These are phyloP conservation scores for Metschnikowia henanensis DNA, from an alignment of 805 yeast species.

Conservation along the genomic window DNA sequence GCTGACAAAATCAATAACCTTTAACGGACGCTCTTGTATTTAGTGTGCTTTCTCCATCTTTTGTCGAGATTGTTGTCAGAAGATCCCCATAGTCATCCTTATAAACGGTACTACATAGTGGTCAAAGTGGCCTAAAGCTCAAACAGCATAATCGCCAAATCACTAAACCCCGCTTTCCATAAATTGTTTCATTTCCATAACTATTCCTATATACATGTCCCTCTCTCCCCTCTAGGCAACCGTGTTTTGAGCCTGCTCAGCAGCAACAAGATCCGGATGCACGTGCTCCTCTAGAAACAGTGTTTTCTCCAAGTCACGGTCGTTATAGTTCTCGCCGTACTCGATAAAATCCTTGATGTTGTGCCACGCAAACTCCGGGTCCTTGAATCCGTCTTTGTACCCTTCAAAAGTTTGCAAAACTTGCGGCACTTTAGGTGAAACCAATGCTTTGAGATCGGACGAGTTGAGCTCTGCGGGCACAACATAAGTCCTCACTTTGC, in stretches of 20 bases:
- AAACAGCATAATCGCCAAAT: too few species aligned
- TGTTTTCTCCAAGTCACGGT: conserved; percentile 35
- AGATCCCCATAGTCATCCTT: too few species aligned
- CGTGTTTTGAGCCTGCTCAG: conserved; percentile 16
- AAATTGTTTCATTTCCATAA: too few species aligned
- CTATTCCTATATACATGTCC: conserved; percentile 3
- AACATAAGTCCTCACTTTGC: conserved; percentile 85
- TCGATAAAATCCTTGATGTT: conserved; percentile 76
- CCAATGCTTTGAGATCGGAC: conserved; percentile 65
- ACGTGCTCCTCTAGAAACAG: conserved; percentile 38
- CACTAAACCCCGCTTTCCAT: too few species aligned
- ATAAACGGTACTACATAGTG: too few species aligned
- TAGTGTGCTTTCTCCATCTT: too few species aligned
- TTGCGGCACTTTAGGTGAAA: conserved; percentile 70
- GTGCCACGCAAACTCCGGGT: conserved; percentile 68
- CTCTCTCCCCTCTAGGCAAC: conserved; percentile 10
- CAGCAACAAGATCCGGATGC: conserved; percentile 23
- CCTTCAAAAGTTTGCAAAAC: conserved; percentile 70
- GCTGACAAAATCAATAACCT: too few species aligned
- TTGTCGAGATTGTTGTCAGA: too few species aligned
- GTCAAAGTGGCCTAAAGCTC: too few species aligned
- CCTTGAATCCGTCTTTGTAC: conserved; percentile 67
- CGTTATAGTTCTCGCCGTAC: conserved; percentile 57
- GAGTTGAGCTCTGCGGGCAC: conserved; percentile 55
- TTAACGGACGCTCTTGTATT: too few species aligned